Evolutionary conservation across 345 rosid genomes (phyloP).

Genomic region (Erodium maritimum): DNA sequence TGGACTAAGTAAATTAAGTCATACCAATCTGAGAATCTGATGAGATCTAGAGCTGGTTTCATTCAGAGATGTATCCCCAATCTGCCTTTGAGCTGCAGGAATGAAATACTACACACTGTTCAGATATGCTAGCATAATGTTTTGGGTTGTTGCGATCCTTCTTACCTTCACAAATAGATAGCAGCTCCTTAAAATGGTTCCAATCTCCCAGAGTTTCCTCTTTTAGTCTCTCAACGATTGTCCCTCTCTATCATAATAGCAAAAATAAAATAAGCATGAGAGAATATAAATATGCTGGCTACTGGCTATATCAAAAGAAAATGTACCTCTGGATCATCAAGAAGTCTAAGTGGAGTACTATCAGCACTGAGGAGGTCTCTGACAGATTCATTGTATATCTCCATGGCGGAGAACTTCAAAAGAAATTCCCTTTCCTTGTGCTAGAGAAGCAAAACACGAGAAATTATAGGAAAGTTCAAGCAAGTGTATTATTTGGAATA

Average conservation of each 20-base stretch:
- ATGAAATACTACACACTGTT: background rate
- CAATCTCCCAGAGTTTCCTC: constrained; percentile 65
- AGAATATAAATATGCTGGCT: constrained; percentile 7
- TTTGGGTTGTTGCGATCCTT: constrained; percentile 6
- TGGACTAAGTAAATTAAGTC: constrained; percentile 10
- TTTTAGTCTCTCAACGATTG: constrained; percentile 70
- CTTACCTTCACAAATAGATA: constrained; percentile 68
- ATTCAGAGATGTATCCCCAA: constrained; percentile 66
- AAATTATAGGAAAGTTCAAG: constrained; percentile 1
- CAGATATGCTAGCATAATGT: constrained; percentile 10
- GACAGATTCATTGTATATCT: constrained; percentile 92
- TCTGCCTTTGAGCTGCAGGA: constrained; percentile 59
- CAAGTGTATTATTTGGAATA: background rate
- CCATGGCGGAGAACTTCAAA: constrained; percentile 84
- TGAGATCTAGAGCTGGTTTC: constrained; percentile 78
- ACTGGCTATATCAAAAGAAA: constrained; percentile 9
- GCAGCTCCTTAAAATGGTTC: constrained; percentile 70
- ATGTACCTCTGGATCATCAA: constrained; percentile 90
- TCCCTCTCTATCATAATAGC: constrained; percentile 57
- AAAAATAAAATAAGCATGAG: constrained; percentile 10
- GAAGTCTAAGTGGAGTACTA: constrained; percentile 61
- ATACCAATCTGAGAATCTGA: constrained; percentile 68
- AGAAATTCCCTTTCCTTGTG: constrained; percentile 73
- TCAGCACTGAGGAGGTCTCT: constrained; percentile 75
- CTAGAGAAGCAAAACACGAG: constrained; percentile 22